Conservation (phyloP, 306 rosid genomes). For the Vigna reflexopilosa region DNA sequence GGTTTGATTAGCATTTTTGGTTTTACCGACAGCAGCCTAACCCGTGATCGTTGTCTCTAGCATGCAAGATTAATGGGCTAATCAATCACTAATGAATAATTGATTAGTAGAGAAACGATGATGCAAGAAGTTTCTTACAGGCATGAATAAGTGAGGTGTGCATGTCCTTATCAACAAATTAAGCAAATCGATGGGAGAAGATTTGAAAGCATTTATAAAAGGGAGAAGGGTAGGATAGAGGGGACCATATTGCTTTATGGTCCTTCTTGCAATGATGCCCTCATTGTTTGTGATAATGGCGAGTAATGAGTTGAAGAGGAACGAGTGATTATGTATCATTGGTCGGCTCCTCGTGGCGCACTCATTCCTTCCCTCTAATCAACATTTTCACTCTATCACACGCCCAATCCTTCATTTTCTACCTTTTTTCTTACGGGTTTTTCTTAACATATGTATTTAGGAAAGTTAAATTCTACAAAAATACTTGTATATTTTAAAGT, state of each 20-base stretch:
- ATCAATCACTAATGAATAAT: neutral
- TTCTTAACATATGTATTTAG: neutral
- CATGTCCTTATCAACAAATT: constrained; percentile 15
- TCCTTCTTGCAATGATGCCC: constrained; percentile 15
- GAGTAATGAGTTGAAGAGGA: constrained; percentile 22
- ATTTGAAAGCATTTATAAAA: constrained; percentile 36
- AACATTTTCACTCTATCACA: neutral
- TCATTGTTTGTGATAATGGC: constrained; percentile 38
- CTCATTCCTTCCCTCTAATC: neutral
- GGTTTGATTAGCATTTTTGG: neutral
- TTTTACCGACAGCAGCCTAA: neutral
- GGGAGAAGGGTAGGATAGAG: neutral
- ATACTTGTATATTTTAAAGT: neutral
- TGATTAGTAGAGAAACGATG: neutral
- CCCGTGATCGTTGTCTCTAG: neutral
- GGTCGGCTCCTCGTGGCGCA: constrained; percentile 50
- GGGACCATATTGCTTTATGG: constrained; percentile 27
- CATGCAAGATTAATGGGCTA: neutral
- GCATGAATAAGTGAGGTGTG: constrained; percentile 8
- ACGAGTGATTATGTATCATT: constrained; percentile 39
- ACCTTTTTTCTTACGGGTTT: neutral
- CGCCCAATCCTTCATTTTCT: neutral
- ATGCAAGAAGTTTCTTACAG: neutral
- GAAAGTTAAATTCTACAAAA: neutral
- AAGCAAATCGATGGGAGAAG: neutral